Evolutionary conservation across 306 rosid genomes (phyloP).

Genomic region (Pueraria montana): DNA sequence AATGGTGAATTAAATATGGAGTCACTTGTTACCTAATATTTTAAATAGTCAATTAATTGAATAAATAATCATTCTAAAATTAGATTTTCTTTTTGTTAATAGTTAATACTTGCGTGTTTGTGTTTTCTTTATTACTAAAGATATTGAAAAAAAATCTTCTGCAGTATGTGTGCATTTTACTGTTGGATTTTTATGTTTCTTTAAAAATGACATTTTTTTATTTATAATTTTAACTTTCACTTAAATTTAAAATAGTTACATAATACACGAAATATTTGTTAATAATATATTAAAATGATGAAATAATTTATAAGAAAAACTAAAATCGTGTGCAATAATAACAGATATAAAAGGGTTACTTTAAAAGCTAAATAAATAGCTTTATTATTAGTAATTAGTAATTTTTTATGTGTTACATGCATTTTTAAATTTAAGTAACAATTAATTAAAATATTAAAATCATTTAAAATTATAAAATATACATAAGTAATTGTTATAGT

Average conservation of each 20-base stretch:
- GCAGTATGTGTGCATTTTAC: too few species aligned
- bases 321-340: neutral
- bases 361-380: slow-evolving; percentile 1
- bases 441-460: neutral
- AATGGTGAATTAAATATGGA: neutral
- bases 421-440: neutral
- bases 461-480: neutral
- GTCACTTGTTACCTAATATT: neutral
- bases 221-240: neutral
- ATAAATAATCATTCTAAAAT: neutral
- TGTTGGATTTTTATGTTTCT: too few species aligned
- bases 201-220: too few species aligned
- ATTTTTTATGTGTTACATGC: neutral
- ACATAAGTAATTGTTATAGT: neutral
- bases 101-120: neutral
- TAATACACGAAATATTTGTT: neutral
- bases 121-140: neutral
- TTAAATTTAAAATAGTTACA: neutral
- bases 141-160: neutral
- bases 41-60: neutral
- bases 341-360: neutral
- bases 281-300: too few species aligned
- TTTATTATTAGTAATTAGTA: neutral
- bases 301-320: neutral
- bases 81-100: neutral